phyloP scores from a whole-genome alignment of 495 filamentous ascomycete species.

The Bathelium albidoporum region DNA sequence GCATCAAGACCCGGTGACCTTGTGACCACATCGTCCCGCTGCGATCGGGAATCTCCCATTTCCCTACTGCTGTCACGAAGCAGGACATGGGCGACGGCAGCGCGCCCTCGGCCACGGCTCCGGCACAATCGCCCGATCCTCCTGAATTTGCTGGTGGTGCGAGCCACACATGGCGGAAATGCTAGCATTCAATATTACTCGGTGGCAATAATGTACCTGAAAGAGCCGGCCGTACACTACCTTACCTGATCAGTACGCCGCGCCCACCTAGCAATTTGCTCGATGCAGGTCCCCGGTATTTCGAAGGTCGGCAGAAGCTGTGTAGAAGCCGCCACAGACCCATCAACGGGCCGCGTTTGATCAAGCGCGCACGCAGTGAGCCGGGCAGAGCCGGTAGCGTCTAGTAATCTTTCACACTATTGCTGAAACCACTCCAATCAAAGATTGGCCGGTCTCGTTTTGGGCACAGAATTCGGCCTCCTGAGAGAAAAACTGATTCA shows the following conservation, averaged over 20 bases:
- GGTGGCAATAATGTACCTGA: neutral
- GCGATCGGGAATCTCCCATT: neutral
- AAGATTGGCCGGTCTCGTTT: neutral
- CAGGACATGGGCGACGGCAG: too few species aligned
- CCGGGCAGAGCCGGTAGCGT: slow-evolving; percentile 1
- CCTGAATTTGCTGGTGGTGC: too few species aligned
- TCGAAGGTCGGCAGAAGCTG: slow-evolving; percentile 4
- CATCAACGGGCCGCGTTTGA: neutral
- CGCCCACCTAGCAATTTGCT: neutral
- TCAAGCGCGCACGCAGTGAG: neutral
- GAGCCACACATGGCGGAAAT: too few species aligned
- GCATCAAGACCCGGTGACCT: too few species aligned
- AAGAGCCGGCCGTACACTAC: neutral
- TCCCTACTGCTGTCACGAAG: neutral
- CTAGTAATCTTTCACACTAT: neutral
- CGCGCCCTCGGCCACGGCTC: too few species aligned
- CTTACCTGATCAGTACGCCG: neutral
- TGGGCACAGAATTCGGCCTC: neutral
- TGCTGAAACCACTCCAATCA: neutral
- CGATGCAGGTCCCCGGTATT: neutral
- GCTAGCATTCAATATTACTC: neutral
- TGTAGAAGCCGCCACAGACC: neutral
- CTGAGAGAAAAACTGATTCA: neutral
- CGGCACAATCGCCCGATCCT: too few species aligned
- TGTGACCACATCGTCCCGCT: slow-evolving; percentile 1